These are phyloP conservation scores for Colletotrichum musicola DNA, from an alignment of 2,329 filamentous ascomycete species.

Conservation along the genomic window DNA sequence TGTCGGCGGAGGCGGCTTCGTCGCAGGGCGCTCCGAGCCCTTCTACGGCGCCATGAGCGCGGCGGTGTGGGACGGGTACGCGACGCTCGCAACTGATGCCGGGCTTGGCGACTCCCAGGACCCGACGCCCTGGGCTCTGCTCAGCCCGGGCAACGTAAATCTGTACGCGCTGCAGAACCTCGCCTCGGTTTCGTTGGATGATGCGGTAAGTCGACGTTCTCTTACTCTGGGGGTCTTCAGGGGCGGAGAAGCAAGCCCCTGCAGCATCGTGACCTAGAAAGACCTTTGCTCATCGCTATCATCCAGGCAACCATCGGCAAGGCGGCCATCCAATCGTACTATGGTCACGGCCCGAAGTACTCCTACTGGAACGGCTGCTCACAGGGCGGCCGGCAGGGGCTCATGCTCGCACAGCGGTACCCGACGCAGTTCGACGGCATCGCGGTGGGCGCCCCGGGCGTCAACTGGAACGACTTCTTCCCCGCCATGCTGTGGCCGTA, in stretches of 20 bases:
- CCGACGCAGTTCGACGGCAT: slow-evolving; percentile 68
- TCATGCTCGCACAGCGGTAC: slow-evolving; percentile 64
- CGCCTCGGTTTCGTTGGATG: slow-evolving; percentile 51
- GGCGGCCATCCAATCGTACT: slow-evolving; percentile 60
- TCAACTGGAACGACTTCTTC: slow-evolving; percentile 42
- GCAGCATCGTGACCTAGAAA: no score
- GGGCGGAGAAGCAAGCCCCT: no score
- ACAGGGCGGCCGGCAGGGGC: slow-evolving; percentile 67
- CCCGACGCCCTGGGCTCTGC: slow-evolving; percentile 27
- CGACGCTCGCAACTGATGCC: slow-evolving; percentile 41
- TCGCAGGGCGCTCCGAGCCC: slow-evolving; percentile 38
- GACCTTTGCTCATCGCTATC: neutral
- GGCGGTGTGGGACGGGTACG: slow-evolving; percentile 40
- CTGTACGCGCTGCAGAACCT: slow-evolving; percentile 50
- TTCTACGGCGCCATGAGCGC: slow-evolving; percentile 39
- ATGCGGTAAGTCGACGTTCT: slow-evolving; percentile 40
- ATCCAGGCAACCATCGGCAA: slow-evolving; percentile 59
- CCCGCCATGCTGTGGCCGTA: slow-evolving; percentile 34
- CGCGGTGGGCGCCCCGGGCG: slow-evolving; percentile 59
- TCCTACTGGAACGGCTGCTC: slow-evolving; percentile 67
- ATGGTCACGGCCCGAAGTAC: slow-evolving; percentile 56
- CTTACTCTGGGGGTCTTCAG: no score
- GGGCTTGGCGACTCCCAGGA: slow-evolving; percentile 29
- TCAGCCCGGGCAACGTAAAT: slow-evolving; percentile 38
- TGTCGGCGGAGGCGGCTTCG: slow-evolving; percentile 48